These are phyloP conservation scores for Pestalotiopsis sp. DNA, from an alignment of 2,329 filamentous ascomycete genomes.

Conservation along the genomic window DNA sequence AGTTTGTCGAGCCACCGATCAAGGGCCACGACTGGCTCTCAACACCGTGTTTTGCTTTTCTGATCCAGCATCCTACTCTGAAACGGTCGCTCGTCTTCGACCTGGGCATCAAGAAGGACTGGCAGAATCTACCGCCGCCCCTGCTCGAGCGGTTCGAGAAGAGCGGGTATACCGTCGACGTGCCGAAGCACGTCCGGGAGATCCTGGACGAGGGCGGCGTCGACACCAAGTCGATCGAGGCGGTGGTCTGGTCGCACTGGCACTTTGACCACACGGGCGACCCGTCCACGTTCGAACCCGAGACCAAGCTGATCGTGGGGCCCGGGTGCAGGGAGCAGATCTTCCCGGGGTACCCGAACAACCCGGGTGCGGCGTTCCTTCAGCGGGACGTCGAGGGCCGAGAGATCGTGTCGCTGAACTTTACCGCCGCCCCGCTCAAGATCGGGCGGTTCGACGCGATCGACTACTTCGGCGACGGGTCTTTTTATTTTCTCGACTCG, in stretches of 20 bases:
- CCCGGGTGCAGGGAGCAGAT: slow-evolving; percentile 27
- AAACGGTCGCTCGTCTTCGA: slow-evolving; percentile 22
- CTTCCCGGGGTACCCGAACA: slow-evolving; percentile 22
- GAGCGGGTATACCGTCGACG: slow-evolving; percentile 10
- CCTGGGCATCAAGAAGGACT: slow-evolving; percentile 16
- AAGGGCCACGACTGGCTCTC: slow-evolving; percentile 29
- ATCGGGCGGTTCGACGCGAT: slow-evolving; percentile 26
- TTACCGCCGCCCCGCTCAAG: slow-evolving; percentile 16
- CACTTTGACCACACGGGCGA: slow-evolving; percentile 53
- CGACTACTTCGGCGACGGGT: slow-evolving; percentile 35
- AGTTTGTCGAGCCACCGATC: slow-evolving; percentile 30
- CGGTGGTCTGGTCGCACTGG: slow-evolving; percentile 43
- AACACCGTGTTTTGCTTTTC: slow-evolving; percentile 24
- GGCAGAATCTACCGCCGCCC: slow-evolving; percentile 11
- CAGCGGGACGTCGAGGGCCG: slow-evolving; percentile 27
- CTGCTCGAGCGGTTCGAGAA: slow-evolving; percentile 10
- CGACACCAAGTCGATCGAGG: slow-evolving; percentile 18
- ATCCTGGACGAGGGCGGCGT: slow-evolving; percentile 23
- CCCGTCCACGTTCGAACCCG: slow-evolving; percentile 42
- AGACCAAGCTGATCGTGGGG: slow-evolving; percentile 41
- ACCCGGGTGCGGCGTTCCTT: slow-evolving; percentile 20
- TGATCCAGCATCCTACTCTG: slow-evolving; percentile 22
- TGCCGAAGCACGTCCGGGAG: slow-evolving; percentile 22
- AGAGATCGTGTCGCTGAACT: slow-evolving; percentile 23
- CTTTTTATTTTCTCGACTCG: slow-evolving; percentile 34